Base-by-base conservation (phyloP, 352 stramenopile genomes). In the Globisporangium splendens region DNA sequence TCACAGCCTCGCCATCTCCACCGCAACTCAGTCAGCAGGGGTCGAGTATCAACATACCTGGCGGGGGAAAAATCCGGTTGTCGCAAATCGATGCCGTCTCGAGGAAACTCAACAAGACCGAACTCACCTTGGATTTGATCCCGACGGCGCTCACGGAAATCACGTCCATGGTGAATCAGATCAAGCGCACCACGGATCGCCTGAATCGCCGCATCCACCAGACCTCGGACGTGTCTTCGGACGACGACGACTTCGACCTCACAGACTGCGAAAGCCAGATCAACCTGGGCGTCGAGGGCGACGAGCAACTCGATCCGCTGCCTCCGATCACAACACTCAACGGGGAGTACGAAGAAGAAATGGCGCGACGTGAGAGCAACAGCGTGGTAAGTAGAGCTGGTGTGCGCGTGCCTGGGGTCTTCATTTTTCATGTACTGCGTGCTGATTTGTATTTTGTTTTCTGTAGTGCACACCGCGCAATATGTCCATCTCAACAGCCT, bases 111-210 rank as follows among this genome's bases (percentile, higher is more conserved):
- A 87, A 75, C 56, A 73, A 76, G 21, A 58, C 68, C 0, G 82
- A 89, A 33, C 43, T 88, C 17, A 71, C 74, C 21, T 50, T 75
- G 11, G 76, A 86, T 38, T 61, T 87, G 39, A 75, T 88, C 21
- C 77, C 80, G 1, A 41, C 68, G 3, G 78, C 83, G 33, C 68
- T 92, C 21, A 54, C 72, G n/a, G 80, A 91, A 48, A 85, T 91
- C 55, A 81, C 78, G 1, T 59, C 55, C 14, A 89, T 90, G 78
- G 71, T 89, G 21, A 75, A 86, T 31, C 73, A 92, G 56, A 88
- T 92, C 43, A 81, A 87, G 21, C 75, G 72, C 33, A 88, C 76
- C 6, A 90, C 78, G 1, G 72, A 88, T 46, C 51, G 74, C 11
- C 54, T 90, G 24, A 85, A 70, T 63, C 67, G 75, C 33, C 72